Conservation (phyloP, 2,329 filamentous ascomycete genomes). For the Penicillium janthinellum region DNA sequence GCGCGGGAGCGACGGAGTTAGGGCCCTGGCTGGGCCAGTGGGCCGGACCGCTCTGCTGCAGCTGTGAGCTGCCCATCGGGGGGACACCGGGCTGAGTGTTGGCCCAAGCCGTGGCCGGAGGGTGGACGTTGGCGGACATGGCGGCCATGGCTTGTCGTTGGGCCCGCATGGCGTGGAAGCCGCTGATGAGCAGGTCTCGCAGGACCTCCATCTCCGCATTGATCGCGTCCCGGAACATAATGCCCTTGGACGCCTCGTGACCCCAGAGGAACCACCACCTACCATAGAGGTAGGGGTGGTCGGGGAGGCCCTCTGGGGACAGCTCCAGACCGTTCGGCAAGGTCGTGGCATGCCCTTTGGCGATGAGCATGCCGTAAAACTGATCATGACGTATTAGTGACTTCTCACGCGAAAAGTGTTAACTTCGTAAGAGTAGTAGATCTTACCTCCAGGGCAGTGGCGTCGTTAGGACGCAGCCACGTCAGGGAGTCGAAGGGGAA, state of each 20-base stretch:
- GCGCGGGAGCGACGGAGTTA: not conserved
- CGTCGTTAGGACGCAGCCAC: slow-evolving; percentile 26
- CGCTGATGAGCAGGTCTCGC: slow-evolving; percentile 11
- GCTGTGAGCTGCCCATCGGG: not conserved
- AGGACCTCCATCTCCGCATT: slow-evolving; percentile 10
- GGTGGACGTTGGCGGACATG: not conserved
- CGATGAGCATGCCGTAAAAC: slow-evolving; percentile 12
- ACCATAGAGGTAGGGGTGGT: slow-evolving; percentile 6
- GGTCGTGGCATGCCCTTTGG: not conserved
- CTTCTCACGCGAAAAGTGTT: not conserved
- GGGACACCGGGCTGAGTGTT: not conserved
- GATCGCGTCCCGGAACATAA: slow-evolving; percentile 5
- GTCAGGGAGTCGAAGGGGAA: slow-evolving; percentile 46
- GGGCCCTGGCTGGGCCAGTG: not conserved
- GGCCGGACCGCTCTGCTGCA: not conserved
- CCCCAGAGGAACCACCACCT: slow-evolving; percentile 11
- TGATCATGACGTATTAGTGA: slow-evolving; percentile 10
- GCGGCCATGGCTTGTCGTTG: not conserved
- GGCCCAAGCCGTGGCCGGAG: not conserved
- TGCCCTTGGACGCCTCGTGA: not conserved
- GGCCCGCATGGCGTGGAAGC: not conserved
- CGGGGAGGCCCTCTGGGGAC: not conserved
- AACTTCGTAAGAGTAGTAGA: not conserved
- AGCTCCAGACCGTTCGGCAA: slow-evolving; percentile 2
- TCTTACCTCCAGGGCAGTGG: slow-evolving; percentile 33